A percentile compares a stretch with the other conserved stretches of the same genome.
Evolutionary conservation across 2,329 filamentous ascomycete species (phyloP).

Genomic region (Penicillium hordei): DNA sequence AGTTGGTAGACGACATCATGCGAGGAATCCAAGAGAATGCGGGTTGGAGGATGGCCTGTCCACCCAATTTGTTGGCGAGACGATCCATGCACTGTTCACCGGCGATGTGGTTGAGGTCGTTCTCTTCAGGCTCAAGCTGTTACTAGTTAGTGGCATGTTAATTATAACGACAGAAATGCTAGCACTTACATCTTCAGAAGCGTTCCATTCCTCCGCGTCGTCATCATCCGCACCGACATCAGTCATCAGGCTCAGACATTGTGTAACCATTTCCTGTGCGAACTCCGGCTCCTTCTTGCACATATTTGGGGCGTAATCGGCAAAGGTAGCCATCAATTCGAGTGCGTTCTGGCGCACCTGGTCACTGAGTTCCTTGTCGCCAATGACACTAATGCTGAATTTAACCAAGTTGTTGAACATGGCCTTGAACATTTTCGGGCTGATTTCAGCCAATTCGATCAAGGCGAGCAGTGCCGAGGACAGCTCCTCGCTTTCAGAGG

Average conservation of each 20-base stretch:
- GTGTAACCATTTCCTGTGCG: conserved; percentile 95
- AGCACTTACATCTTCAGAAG: conserved; percentile 76
- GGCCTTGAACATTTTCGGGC: conserved; percentile 94
- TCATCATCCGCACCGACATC: conserved; percentile 94
- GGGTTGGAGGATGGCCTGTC: conserved; percentile 84
- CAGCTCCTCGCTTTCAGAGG: conserved; percentile 84
- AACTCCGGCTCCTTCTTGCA: conserved; percentile 93
- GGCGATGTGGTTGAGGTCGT: conserved; percentile 93
- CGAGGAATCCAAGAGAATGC: conserved; percentile 96
- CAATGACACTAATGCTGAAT: conserved; percentile 89
- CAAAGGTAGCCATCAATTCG: conserved; percentile 97
- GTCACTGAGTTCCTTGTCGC: conserved; percentile 91
- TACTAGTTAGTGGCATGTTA: conserved; percentile 27
- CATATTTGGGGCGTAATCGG: conserved; percentile 89
- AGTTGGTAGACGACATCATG: conserved; percentile 94
- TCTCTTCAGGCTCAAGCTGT: conserved; percentile 89
- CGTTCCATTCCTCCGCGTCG: conserved; percentile 89
- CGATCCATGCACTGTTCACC: conserved; percentile 99
- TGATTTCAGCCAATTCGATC: conserved; percentile 91
- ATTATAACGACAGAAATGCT: not conserved
- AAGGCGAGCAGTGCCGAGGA: conserved; percentile 86
- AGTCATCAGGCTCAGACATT: conserved; percentile 97
- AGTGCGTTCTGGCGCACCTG: conserved; percentile 90
- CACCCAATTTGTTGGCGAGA: conserved; percentile 93
- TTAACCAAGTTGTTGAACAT: conserved; percentile 91